Conservation (phyloP, 2,329 filamentous ascomycete genomes). For the Fusarium protoensiforme region DNA sequence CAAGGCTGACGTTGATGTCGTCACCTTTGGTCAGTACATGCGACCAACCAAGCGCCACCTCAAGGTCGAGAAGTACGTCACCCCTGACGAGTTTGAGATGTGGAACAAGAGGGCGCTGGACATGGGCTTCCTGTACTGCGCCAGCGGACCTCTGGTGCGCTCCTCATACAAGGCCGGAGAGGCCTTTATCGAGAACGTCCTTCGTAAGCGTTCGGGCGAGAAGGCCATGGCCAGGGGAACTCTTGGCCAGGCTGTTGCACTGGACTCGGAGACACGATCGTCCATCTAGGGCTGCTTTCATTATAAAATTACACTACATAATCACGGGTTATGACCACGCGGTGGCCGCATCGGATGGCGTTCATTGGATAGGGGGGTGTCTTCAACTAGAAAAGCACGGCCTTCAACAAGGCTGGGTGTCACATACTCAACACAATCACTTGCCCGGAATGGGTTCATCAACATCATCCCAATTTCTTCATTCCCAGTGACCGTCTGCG, state of each 20-base stretch:
- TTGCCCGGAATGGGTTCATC: slow-evolving; percentile 15
- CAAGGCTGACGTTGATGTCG: slow-evolving; percentile 85
- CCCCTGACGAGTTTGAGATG: slow-evolving; percentile 88
- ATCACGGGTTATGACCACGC: slow-evolving; percentile 38
- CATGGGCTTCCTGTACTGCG: slow-evolving; percentile 97
- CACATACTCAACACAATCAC: slow-evolving; percentile 27
- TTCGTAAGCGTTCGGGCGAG: slow-evolving; percentile 78
- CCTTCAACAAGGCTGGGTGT: slow-evolving; percentile 44
- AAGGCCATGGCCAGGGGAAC: slow-evolving; percentile 49
- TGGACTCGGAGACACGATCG: slow-evolving; percentile 46
- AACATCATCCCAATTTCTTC: background rate
- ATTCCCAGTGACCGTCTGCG: background rate
- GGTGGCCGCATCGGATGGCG: slow-evolving; percentile 41
- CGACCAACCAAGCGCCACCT: slow-evolving; percentile 97
- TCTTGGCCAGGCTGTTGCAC: slow-evolving; percentile 53
- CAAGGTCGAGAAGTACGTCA: slow-evolving; percentile 95
- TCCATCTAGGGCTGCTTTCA: slow-evolving; percentile 31
- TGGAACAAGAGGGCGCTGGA: slow-evolving; percentile 93
- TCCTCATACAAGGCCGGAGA: slow-evolving; percentile 98
- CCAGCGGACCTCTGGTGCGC: slow-evolving; percentile 90
- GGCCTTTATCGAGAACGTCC: slow-evolving; percentile 97
- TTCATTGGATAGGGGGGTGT: slow-evolving; percentile 35
- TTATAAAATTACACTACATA: slow-evolving; percentile 28
- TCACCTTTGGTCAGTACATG: slow-evolving; percentile 99
- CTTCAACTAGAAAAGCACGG: slow-evolving; percentile 44